Base-by-base conservation (phyloP, 208 protist species). In the Leishmania martiniquensis region DNA sequence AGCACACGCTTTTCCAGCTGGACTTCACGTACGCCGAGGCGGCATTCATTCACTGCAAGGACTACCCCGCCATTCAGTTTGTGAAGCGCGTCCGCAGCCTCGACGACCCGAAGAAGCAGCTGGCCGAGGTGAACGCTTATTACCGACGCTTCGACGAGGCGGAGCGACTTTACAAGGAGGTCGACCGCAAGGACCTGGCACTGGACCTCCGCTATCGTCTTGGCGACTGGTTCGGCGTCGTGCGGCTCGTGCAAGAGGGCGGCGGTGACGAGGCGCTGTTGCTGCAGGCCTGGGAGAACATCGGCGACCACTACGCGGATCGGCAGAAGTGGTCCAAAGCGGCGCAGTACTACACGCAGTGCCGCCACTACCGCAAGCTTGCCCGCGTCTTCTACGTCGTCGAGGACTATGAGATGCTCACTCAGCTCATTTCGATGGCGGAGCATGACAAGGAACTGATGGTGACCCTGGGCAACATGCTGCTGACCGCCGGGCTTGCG, bases 51-150 rank as follows among this genome's bases (percentile, higher is more conserved):
- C 86, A 94, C 66, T 93, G 88, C 77, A 71, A 85, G 15, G 98
- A 99, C 87, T 99, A 99, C 87, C 91, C 96, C 39, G 96, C 98
- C 17, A 93, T 99, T 25, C 96, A 99, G 82, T 99, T 99, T 75
- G 96, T 99, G 29, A 99, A 99, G 92, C 89, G 95, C 20, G 78
- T 99, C 13, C 89, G 86, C 59, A 69, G 85, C 20, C 86, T 99
- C 13, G 95, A 99, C 75, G 96, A 99, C 85, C 81, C 87, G 63
- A 87, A 86, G 77, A 99, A 99, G 92, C 98, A 99, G 86, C 68
- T 89, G 34, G 99, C 99, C 2, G 98, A 99, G 88, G 92, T 99
- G n/a, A 86, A 94, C 75, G 89, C 97, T 22, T 99, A 99, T 88
- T 99, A 99, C 85, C 75, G 90, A 62, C 85, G 89, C 69, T 99